Evolutionary conservation across 768 basidiomycete genomes (phyloP), one percentile per base, ranked within the genome.

Genomic region (Serendipita sp.): DNA sequence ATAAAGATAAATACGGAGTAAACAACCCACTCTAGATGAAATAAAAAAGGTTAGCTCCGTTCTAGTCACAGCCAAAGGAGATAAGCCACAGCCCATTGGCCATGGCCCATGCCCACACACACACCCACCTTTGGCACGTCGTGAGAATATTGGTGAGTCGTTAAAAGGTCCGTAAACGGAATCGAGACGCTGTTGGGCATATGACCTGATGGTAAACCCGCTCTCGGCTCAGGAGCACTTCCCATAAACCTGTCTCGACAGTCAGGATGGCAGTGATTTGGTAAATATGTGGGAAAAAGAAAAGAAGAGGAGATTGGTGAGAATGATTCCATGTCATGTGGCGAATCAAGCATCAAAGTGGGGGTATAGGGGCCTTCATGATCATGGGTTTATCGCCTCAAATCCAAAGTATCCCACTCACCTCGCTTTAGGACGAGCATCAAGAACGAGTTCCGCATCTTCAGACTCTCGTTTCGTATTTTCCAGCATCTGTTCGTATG

Each of bases 191-290:
- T 90, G 72, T 86, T 75, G 0, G 95, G 94, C 64, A 98, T 93
- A 72, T 98, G 96, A 0, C 96, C 96, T 0, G 89, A 91, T 23
- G 89, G 81, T 63, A 98, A 78, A 15, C 86, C 86, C 13, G 89
- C 82, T 13, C 96, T 83, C 11, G 96, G 96, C 73, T 99, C 96
- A 7, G 91, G 87, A 38, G 86, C 87, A 38, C 77, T 78, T 16
- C 93, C 94, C 30, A 81, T 76, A 72, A 83, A 98, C 67, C 94
- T 95, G 69, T 34, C 41, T 8, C 30, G n/a, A 51, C 48, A 18
- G 16, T 7, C n/a, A 7, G n/a, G 48, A n/a, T 8, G 48, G 38
- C n/a, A 1, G n/a, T 51, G 48, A 32, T 51, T 51, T n/a, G 48
- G 48, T 32, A 32, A 8, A 18, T 16, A 51, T 1, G 48, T 18